A percentile compares a stretch with the other conserved stretches of the same genome.
Conservation (phyloP, 2,329 filamentous ascomycete genomes). For the Raffaelea arxii region DNA sequence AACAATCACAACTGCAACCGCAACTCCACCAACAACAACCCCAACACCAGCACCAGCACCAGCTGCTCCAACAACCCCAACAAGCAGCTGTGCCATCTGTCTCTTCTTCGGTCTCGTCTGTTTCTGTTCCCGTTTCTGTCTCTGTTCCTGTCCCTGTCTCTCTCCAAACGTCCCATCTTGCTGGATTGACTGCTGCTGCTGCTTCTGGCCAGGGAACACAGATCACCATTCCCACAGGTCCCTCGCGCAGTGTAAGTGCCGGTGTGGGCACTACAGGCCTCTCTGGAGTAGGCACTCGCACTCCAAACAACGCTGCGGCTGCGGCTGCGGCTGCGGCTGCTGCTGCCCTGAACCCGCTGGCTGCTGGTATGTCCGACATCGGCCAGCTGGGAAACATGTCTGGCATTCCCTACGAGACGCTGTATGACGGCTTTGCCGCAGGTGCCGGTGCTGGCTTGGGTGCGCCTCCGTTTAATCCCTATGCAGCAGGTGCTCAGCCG, state of each 20-base stretch:
- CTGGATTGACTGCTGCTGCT: slow-evolving; percentile 3
- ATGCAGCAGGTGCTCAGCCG: slow-evolving; percentile 60
- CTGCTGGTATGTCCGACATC: slow-evolving; percentile 53
- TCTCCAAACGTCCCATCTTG: not conserved
- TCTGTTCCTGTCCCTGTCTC: no score
- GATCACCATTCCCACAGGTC: slow-evolving; percentile 9
- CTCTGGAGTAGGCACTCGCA: no score
- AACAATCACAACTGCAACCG: no score
- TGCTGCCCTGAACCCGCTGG: not conserved
- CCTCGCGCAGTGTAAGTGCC: slow-evolving; percentile 4
- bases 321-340: not conserved
- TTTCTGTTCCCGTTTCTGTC: no score
- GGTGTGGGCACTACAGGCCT: not conserved
- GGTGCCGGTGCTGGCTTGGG: slow-evolving; percentile 24
- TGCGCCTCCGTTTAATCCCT: slow-evolving; percentile 56
- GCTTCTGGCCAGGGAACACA: slow-evolving; percentile 7
- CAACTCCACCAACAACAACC: no score
- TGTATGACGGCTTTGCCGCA: no score
- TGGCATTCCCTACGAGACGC: slow-evolving; percentile 4
- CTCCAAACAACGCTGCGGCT: no score
- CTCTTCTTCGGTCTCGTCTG: no score
- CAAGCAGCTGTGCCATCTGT: no score
- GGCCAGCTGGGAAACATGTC: slow-evolving; percentile 30
- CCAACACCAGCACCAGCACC: not conserved
- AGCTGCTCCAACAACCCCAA: no score